Base-by-base conservation (phyloP, 164 flowering plant genomes). In the Vitis cinerea region DNA sequence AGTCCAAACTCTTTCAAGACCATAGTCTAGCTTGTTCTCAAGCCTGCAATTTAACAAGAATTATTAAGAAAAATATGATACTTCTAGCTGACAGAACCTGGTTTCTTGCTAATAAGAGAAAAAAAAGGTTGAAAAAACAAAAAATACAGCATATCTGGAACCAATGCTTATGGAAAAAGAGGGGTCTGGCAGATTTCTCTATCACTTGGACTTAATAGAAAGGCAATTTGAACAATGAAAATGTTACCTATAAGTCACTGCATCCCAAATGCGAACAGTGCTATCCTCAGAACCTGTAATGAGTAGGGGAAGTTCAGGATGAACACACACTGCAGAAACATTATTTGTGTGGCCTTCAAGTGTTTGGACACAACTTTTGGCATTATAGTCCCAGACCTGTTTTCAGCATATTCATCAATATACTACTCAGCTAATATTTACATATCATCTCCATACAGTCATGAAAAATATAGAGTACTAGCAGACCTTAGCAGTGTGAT, bases 211-310 rank as follows among this genome's bases (percentile, higher is more conserved):
- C 27, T 23, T 23, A 23, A 23, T 23, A 23, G 1, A 23, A 23
- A 1, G 27, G 0, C 27, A 31, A 4, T 31, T 31, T 31, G 30
- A 60, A 16, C 13, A 2, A 29, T 11, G 13, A 27, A 19, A 23
- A 14, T 52, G 3, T 9, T 66, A 77, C 85, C 83, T 82, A 30
- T 79, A 79, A n/a, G 81, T 79, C 55, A 81, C 67, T 23, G 81
- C 29, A 53, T 79, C 77, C 85, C 85, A 82, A 59, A 82, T 77
- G 12, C 81, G 75, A 72, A 79, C 81, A 53, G 83, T 79, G 44
- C 81, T 79, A 74, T 81, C 84, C 74, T 81, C 84, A 44, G 84
- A 81, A 48, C 84, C 84, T 15, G 85, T 79, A 10, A 82, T 77
- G 59, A 82, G 73, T 17, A 82, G 72, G 31, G 85, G 85, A 64